Base-by-base conservation (phyloP, 2,329 filamentous ascomycete genomes). In the Neophaeococcomyces mojaviensis region DNA sequence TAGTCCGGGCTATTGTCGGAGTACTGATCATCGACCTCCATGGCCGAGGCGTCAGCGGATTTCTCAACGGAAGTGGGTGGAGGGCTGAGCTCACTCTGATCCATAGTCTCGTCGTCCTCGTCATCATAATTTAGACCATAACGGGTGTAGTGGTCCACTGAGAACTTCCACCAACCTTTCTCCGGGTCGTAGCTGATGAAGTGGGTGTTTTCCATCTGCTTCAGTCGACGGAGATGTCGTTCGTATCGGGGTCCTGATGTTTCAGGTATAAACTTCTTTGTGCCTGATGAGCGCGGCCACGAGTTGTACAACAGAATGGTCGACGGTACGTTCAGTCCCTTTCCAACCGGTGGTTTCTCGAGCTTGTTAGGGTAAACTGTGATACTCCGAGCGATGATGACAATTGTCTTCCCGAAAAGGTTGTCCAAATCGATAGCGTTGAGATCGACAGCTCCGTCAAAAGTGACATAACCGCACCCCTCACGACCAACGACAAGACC, bases 91-190 rank as follows among this genome's bases (percentile, higher is more conserved):
- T 68, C 69, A 64, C 71, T 76, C 59, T 72, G 67, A 57, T 60
- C 60, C 49, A 57, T 59, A 26, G 79, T 79, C 6, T 72, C 72
- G 38, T 82, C 74, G 6, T 78, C 80, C 41, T 86, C 82, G 22
- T 87, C 83, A 36, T 88, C 86, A 43, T 86, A 87, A 53, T 90
- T 84, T 44, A 97, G 74, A 33, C 86, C 89, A 61, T 98, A 98
- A 1, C 88, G 95, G 1, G 90, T 97, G 64, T 94, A 98, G 65
- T 98, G 92, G 59, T 90, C 82, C n/a, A 98, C 92, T 8, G 74
- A 81, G 69, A 98, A 98, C 12, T 79, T 78, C 94, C 94, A 98
- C 38, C 86, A 77, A 43, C 90, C 92, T 43, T 81, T 88, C 1
- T 86, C 74, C 47, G 74, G 72, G 53, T 94, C 78, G 64, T 96